Evolutionary conservation across 768 basidiomycete species (phyloP), one percentile per base, ranked within the genome.

Genomic region (Tulasnella sp.): DNA sequence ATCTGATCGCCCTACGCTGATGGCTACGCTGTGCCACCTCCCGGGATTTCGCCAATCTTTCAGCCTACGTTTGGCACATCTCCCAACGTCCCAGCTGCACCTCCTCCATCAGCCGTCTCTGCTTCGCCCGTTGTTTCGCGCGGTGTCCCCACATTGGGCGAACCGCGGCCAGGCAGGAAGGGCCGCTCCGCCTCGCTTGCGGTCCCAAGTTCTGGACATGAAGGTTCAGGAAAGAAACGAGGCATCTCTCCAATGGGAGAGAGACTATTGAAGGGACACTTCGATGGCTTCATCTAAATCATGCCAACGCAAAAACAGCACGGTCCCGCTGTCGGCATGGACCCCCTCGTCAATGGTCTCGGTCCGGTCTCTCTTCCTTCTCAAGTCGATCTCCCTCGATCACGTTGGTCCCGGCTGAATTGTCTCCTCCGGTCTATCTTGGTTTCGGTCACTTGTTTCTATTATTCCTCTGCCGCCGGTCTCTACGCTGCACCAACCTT

Each of bases 231-330:
- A 52, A 81, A 80, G 79, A 81, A 81, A 75, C 79, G 80, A 34
- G 71, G 52, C 39, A 78, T 81, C 48, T 77, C 74, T 71, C 80
- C 80, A 19, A 80, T 82, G 94, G 95, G 94, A 81, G 94, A 96
- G 86, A 88, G 94, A 80, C 95, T 96, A 80, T 89, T 96, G 82
- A 96, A 94, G 87, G 94, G 94, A 12, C 94, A 96, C 83, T 96
- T 95, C 82, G 94, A 96, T 83, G 92, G 94, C 74, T 96, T 96
- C 76, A 68, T 68, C 62, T 68, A 68, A 68, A 68, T 34, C 12
- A 36, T 27, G 31, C 40, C 21, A 74, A 48, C 21, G 46, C 73
- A 74, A 74, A 62, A 68, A 36, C 31, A 12, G 62, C 27, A 27
- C 31, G 62, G 31, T 68, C 0, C 62, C 62, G 62, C 62, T 14